Evolutionary conservation across 768 basidiomycete species (phyloP).

Genomic region (Boletus patriciae): DNA sequence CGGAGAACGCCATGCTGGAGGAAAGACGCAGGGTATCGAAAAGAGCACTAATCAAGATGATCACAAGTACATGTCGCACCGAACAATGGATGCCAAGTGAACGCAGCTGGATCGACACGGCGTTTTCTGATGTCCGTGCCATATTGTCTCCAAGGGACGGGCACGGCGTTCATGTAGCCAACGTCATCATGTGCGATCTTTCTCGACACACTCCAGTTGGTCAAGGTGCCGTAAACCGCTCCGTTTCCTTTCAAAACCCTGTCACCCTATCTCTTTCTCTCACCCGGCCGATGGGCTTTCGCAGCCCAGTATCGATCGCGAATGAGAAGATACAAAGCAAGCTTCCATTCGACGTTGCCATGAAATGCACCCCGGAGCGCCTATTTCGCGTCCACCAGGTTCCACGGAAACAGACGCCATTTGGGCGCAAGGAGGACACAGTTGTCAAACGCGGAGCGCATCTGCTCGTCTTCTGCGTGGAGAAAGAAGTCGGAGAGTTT

Average conservation of each 20-base stretch:
- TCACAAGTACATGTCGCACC: constrained; percentile 18
- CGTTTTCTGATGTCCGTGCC: constrained; percentile 20
- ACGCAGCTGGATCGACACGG: constrained; percentile 24
- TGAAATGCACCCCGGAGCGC: constrained; percentile 16
- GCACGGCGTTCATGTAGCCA: constrained; percentile 3
- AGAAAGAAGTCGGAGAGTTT: neutral
- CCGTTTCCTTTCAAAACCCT: constrained; percentile 20
- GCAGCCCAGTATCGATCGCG: constrained; percentile 12
- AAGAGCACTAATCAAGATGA: constrained; percentile 16
- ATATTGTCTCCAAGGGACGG: constrained; percentile 15
- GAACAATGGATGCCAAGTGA: constrained; percentile 28
- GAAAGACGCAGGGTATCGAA: constrained; percentile 26
- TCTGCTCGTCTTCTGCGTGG: constrained; percentile 25
- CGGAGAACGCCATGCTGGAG: constrained; percentile 7
- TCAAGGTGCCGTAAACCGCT: constrained; percentile 2
- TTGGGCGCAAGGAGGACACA: neutral
- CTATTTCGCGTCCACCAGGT: constrained; percentile 23
- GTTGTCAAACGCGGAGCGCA: constrained; percentile 24
- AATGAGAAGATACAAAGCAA: constrained; percentile 1
- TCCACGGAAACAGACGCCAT: constrained; percentile 1
- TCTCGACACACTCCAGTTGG: constrained; percentile 3
- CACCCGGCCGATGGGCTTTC: constrained; percentile 8
- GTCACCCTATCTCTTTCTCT: constrained; percentile 8
- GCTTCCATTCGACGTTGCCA: constrained; percentile 20
- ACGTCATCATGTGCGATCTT: constrained; percentile 26